Evolutionary conservation across 495 filamentous ascomycete genomes (phyloP), one percentile per base, ranked within the genome.

Genomic region (Aspergillus leporis): DNA sequence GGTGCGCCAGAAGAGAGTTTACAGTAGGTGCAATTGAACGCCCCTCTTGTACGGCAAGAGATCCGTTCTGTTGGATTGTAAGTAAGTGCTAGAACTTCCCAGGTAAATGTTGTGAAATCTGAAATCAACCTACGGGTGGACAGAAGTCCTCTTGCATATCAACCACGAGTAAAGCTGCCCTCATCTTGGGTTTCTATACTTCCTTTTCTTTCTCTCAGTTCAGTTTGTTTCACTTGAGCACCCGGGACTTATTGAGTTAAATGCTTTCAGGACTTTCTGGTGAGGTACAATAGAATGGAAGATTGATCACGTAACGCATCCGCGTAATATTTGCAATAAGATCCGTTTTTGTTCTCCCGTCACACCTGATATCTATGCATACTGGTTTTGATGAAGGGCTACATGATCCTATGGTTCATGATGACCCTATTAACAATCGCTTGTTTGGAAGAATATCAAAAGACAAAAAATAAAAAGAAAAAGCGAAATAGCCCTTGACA

Each of bases 71-170:
- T n/a, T 41, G 56, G 51, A 30, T 21, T 4, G 48, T 23, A 48
- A 25, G 43, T 55, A 10, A 55, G 21, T 57, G 54, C 30, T 13
- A 12, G 28, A 47, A 30, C 40, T 53, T 18, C 10, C 10, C 0
- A 19, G 50, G 0, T 36, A 46, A 38, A 28, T 41, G 8, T 31
- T 48, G 30, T 46, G 23, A 36, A 9, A 22, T 51, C 25, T 19
- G 47, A 66, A 32, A 18, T 49, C 23, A 19, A 25, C 63, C 59
- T 61, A 94, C 90, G 23, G 93, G 93, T 59, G 90, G 91, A 73
- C 91, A 96, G 74, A 98, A 98, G 78, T 97, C 94, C 72, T 97
- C 90, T 75, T 98, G 94, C 74, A 96, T 80, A 70, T 97, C 93
- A 21, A 97, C 87, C 8, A 96, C 81, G 36, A 97, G 67, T 23